These are phyloP conservation scores for Auricularia auricula-judae DNA, from an alignment of 768 basidiomycete genomes.

Conservation along the genomic window DNA sequence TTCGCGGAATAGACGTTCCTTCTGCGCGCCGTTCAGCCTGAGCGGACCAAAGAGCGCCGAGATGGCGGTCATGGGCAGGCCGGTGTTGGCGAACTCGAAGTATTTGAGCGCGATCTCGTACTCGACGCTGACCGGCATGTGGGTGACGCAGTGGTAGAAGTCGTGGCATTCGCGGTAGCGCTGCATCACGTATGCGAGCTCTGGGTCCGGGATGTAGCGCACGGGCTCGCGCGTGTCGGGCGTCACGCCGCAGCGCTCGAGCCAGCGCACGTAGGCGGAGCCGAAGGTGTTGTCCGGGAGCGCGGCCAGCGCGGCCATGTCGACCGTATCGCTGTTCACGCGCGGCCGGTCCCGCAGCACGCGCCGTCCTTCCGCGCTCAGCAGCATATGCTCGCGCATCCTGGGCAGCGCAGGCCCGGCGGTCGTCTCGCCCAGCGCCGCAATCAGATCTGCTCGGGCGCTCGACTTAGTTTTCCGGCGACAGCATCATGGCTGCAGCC, in stretches of 20 bases:
- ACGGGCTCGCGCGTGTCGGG: slow-evolving; percentile 93
- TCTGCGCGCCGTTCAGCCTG: slow-evolving; percentile 45
- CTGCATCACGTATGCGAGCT: slow-evolving; percentile 95
- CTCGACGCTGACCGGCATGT: slow-evolving; percentile 79
- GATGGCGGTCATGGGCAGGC: slow-evolving; percentile 77
- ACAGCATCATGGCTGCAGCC: background rate
- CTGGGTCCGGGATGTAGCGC: slow-evolving; percentile 83
- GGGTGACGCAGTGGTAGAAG: slow-evolving; percentile 87
- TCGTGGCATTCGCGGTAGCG: slow-evolving; percentile 98
- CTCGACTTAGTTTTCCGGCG: background rate
- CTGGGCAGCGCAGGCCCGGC: slow-evolving; percentile 67
- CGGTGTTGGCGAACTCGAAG: slow-evolving; percentile 88
- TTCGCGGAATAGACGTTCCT: slow-evolving; percentile 55
- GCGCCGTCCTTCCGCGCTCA: slow-evolving; percentile 68
- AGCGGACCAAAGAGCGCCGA: slow-evolving; percentile 73
- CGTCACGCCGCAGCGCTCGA: slow-evolving; percentile 75
- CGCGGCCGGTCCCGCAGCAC: slow-evolving; percentile 79
- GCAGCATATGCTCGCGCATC: slow-evolving; percentile 68
- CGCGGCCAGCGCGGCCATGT: slow-evolving; percentile 53
- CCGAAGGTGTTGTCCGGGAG: slow-evolving; percentile 80
- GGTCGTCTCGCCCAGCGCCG: slow-evolving; percentile 87
- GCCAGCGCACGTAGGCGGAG: slow-evolving; percentile 78
- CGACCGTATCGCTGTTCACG: slow-evolving; percentile 64
- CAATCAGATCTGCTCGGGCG: slow-evolving; percentile 70
- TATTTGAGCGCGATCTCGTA: slow-evolving; percentile 91